Evolutionary conservation across 2,329 filamentous ascomycete genomes (phyloP), one percentile per base, ranked within the genome.

Genomic region (Aspergillus caelatus): DNA sequence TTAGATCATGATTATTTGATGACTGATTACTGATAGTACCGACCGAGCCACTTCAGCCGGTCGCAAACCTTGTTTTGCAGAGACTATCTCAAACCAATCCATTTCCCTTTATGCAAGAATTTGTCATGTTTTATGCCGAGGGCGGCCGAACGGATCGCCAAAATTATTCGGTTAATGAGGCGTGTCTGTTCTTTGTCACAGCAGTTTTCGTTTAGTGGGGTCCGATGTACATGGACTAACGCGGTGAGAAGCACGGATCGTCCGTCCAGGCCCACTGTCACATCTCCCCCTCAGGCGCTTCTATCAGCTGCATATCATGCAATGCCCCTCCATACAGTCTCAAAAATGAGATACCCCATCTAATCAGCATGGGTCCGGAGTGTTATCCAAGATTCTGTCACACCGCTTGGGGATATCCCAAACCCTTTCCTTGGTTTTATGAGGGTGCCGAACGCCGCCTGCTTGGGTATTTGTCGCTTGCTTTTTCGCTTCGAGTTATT

Each of bases 51-150:
- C 21, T 39, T 55, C 52, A 39, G n/a, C 11, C 36, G 64, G 58
- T 60, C 64, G 56, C 45, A 59, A 60, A 66, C 57, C 57, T 62
- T 60, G 60, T 54, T 48, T 34, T 56, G 43, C 61, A 57, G 56
- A 43, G 43, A 36, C 28, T 46, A 36, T 65, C 57, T 46, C 32
- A 61, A 67, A 58, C 59, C 43, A 23, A 58, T 58, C 19, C 58
- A 57, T 54, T 32, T 32, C 56, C 58, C 50, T 32, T 39, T 57
- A 56, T 50, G 58, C 58, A 57, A 63, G 26, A 52, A 68, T 68
- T 68, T 68, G 67, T 65, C 65, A 68, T 48, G 73, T 67, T 48
- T 73, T 70, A 3, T 67, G 65, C 16, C 69, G 69, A 54, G 48
- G 26, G 32, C 26, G 46, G 28, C 43, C 45, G 32, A 41, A 12